These are phyloP conservation scores for Neonectria magnoliae DNA, from an alignment of 2,329 filamentous ascomycete genomes.

Conservation along the genomic window DNA sequence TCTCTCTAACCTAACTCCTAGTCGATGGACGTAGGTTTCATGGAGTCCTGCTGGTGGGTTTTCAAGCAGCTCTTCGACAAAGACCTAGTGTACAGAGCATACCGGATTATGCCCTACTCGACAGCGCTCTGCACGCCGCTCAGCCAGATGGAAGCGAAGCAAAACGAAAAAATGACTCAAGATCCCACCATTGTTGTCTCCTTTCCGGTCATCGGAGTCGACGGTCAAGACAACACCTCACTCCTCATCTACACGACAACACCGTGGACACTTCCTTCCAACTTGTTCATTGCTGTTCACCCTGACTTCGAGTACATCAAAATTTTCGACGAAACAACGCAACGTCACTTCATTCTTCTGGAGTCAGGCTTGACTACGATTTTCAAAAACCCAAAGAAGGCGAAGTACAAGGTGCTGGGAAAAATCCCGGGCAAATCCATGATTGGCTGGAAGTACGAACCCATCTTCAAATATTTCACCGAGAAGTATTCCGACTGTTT, in stretches of 20 bases:
- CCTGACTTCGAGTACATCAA: conserved; percentile 84
- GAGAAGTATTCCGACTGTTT: conserved; percentile 76
- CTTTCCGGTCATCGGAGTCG: conserved; percentile 73
- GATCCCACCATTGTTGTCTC: conserved; percentile 78
- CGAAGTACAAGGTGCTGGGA: conserved; percentile 76
- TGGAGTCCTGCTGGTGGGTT: conserved; percentile 84
- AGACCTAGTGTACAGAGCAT: conserved; percentile 75
- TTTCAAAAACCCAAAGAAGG: conserved; percentile 82
- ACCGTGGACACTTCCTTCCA: conserved; percentile 83
- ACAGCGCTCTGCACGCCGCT: conserved; percentile 78
- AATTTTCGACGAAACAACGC: conserved; percentile 72
- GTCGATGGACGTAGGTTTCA: conserved; percentile 79
- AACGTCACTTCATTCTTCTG: conserved; percentile 75
- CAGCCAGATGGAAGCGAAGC: conserved; percentile 79
- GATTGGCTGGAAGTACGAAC: conserved; percentile 77
- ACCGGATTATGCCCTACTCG: conserved; percentile 80
- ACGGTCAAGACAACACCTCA: conserved; percentile 72
- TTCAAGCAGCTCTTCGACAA: conserved; percentile 81
- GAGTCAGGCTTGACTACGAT: conserved; percentile 74
- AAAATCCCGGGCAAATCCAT: conserved; percentile 49
- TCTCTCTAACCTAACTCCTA: conserved; percentile 39
- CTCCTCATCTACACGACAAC: conserved; percentile 70
- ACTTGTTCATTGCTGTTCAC: conserved; percentile 76
- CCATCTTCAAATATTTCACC: conserved; percentile 77
- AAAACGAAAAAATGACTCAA: conserved; percentile 80